Conservation (phyloP, 2,329 filamentous ascomycete species). For the Nakataea oryzae region DNA sequence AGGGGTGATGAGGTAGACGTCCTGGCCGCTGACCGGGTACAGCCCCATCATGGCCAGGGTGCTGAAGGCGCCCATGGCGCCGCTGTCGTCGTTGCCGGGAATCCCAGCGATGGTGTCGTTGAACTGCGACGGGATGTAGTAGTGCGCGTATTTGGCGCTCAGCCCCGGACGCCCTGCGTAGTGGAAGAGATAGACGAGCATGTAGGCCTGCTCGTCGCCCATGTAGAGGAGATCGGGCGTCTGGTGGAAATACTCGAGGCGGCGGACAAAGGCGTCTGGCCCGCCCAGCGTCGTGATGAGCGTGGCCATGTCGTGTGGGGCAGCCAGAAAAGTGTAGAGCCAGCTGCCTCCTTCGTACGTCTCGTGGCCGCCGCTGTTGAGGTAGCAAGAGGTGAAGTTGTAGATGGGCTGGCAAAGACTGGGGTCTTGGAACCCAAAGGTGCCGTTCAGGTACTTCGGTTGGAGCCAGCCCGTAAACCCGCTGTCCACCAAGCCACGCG, state of each 20-base stretch:
- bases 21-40: conserved; percentile 44
- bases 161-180: conserved; percentile 47
- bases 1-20: conserved; percentile 47
- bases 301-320: conserved; percentile 25
- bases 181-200: conserved; percentile 51
- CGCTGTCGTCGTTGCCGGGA: conserved; percentile 51
- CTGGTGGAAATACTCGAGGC: conserved; percentile 44
- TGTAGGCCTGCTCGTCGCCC: conserved; percentile 43
- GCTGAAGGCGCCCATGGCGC: conserved; percentile 46
- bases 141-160: conserved; percentile 37
- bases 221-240: conserved; percentile 26
- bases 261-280: conserved; percentile 34
- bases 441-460: conserved; percentile 52
- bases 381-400: conserved; percentile 15
- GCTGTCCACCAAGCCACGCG: conserved; percentile 38
- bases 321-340: conserved; percentile 54
- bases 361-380: conserved; percentile 36
- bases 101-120: conserved; percentile 44
- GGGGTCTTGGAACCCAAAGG: conserved; percentile 57
- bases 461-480: conserved; percentile 58
- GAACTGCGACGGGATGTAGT: conserved; percentile 51
- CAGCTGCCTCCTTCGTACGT: conserved; percentile 60
- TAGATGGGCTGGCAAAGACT: conserved; percentile 46
- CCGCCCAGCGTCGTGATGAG: conserved; percentile 45
- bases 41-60: conserved; percentile 45